Base-by-base conservation (phyloP, 2,329 filamentous ascomycete species). In the Hymenoscyphus fructigenus region DNA sequence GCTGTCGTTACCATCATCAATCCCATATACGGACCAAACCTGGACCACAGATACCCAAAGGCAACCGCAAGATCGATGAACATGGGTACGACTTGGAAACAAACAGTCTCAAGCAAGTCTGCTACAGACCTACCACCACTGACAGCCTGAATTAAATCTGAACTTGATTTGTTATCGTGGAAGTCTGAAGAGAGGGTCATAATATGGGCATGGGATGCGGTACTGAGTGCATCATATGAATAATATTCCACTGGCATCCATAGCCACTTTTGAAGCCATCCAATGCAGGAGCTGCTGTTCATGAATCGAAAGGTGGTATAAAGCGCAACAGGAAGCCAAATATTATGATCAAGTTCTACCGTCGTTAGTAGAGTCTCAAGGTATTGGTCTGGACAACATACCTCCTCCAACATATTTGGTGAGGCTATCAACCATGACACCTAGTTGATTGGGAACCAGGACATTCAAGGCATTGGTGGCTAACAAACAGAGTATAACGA, bases 401-500 rank as follows among this genome's bases (percentile, higher is more conserved):
- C 71, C 70, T 59, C 69, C 69, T 58, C 63, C 44, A 36, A 59
- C 63, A 53, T 83, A 81, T 41, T 81, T 79, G 34, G 82, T 82
- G 26, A 96, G 79, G 66, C 85, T 85, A 72, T 95, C 87, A 68
- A 91, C 88, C 68, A 96, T 88, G 65, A 91, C 86, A 68, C 92
- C 92, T 36, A 94, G 85, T 74, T 95, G 91, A 23, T 90, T 85
- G n/a, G 92, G 92, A 36, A 92, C 86, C 53, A 96, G 79, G 15
- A 96, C 80, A 70, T 93, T 91, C 59, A 96, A 80, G 5, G 85
- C 85, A 68, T 93, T 92, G 63, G 88, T 85, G 60, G 82, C 79
- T n/a, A 93, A 75, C 26, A 95, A 80, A 69, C 90, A 90, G 1
- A 91, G 55, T 0, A 84, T 84, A 56, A 95, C 88, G 3, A 91